Conservation (phyloP, 345 rosid genomes). For the Eucalyptus virginea region DNA sequence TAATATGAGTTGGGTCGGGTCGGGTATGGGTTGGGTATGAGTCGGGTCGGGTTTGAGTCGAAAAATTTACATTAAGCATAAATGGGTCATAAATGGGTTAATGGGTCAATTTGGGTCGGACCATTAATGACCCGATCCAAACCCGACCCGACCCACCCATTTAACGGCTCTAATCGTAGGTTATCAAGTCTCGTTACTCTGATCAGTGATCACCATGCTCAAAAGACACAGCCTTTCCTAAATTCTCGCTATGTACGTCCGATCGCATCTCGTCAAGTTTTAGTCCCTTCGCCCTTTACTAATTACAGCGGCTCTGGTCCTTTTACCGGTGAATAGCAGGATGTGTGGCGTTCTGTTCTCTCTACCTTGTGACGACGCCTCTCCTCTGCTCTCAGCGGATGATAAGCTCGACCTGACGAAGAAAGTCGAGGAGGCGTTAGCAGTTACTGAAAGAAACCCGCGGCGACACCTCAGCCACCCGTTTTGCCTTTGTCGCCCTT, state of each 20-base stretch:
- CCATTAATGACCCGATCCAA: too few species aligned
- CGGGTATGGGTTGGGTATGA: too few species aligned
- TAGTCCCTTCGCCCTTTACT: background rate
- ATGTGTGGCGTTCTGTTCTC: constrained; percentile 2
- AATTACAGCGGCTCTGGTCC: background rate
- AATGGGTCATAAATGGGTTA: too few species aligned
- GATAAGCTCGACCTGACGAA: constrained; percentile 18
- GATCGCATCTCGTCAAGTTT: background rate
- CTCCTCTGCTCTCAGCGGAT: constrained; percentile 21
- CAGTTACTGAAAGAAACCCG: constrained; percentile 18
- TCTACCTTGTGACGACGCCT: constrained; percentile 17
- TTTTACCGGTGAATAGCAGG: background rate
- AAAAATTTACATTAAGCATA: too few species aligned
- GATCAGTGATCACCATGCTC: background rate
- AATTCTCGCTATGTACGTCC: background rate
- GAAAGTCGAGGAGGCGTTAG: constrained; percentile 13
- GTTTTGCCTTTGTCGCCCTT: constrained; percentile 8
- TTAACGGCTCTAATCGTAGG: too few species aligned
- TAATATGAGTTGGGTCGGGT: too few species aligned
- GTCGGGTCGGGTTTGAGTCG: too few species aligned
- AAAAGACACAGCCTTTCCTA: background rate
- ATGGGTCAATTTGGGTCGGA: too few species aligned
- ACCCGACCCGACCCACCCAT: too few species aligned
- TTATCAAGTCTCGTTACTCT: background rate
- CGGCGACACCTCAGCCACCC: background rate